Base-by-base conservation (phyloP, 441 rosid genomes). In the Theobroma grandiflorum region DNA sequence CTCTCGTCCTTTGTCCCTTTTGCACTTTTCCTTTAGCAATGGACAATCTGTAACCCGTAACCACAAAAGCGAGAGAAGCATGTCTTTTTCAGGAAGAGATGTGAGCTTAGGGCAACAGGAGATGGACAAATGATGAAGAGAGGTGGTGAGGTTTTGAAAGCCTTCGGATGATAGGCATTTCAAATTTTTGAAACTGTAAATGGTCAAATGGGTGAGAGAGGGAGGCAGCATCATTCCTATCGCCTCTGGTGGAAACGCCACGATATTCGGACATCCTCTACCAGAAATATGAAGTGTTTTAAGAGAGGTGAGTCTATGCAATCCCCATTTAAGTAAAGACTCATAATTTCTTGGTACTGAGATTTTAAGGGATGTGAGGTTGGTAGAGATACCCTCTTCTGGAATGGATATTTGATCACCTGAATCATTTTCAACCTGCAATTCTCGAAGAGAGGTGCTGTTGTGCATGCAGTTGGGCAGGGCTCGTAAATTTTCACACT, bases 371-470 rank as follows among this genome's bases (percentile, higher is more conserved):
- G 26, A 4, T 8, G 66, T 20, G 3, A 86, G 40, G 11, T 70
- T 82, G 15, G 80, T 40, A 9, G 84, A 78, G 69, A 85, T 80
- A 7, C 83, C 85, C 5, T 76, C 81, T 70, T 71, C 68, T 15
- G 84, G 85, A 71, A 84, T 81, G 20, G 83, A 80, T 50, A 33
- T 9, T 14, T 58, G 31, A 15, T 78, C 33, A 52, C 45, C 59
- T 22, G 68, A 62, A 26, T 88, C 12, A 8, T 58, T 58, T 14
- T 1, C 6, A 59, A 87, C 50, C 42, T 22, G 9, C 26, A 8
- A 49, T 80, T 74, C 5, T 0, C 8, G 0, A 87, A 87, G 87
- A 43, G 76, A 80, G n/a, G 77, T 31, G 8, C 85, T 77, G 16
- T 66, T 38, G 43, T 74, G 63, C 84, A 85, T 74, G 20, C 35